A percentile compares a stretch with the other conserved stretches of the same genome.
phyloP scores from a whole-genome alignment of 2,329 filamentous ascomycete species.

The Colletotrichum sp. region DNA sequence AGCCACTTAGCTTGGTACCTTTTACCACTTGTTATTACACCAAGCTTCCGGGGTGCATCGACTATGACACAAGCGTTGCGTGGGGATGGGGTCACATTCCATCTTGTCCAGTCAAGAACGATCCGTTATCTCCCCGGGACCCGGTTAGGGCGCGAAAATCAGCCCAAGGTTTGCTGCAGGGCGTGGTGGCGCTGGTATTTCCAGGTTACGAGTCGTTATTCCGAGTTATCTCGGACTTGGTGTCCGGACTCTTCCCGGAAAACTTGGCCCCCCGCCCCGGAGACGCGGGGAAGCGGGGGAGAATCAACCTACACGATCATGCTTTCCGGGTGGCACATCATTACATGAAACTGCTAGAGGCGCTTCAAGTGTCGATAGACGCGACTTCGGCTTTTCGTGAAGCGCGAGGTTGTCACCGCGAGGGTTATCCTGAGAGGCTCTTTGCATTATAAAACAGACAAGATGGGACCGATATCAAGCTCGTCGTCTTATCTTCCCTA shows the following conservation, averaged over 20 bases:
- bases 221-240: neutral
- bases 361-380: neutral
- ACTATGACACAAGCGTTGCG: neutral
- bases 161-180: neutral
- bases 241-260: neutral
- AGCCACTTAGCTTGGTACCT: too few relatives aligned
- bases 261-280: neutral
- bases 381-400: slow-evolving; percentile 2
- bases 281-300: neutral
- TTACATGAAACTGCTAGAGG: neutral
- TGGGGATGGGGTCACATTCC: neutral
- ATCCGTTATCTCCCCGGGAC: neutral
- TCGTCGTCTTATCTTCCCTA: neutral
- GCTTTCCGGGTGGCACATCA: neutral
- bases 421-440: neutral
- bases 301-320: neutral
- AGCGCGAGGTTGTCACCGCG: neutral
- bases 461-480: neutral
- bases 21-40: neutral
- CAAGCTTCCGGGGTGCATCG: neutral
- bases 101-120: neutral
- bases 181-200: neutral
- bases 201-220: neutral
- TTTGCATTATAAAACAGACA: neutral
- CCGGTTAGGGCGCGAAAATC: neutral